Conservation (phyloP, 2,329 filamentous ascomycete genomes). For the Plenodomus lindquistii region DNA sequence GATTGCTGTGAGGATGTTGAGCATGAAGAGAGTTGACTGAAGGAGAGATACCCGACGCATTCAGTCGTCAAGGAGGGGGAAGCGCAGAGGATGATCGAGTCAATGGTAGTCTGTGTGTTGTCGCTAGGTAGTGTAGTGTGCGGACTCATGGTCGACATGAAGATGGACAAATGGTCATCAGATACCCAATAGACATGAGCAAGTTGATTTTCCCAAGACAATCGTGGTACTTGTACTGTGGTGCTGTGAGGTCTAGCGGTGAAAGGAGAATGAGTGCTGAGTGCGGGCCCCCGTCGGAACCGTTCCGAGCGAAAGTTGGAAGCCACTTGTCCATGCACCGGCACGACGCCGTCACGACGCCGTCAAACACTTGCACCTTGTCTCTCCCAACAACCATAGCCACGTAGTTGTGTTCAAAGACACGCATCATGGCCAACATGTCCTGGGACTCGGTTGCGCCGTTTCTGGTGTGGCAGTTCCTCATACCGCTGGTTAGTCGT, state of each 20-base stretch:
- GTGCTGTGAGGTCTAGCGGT: no score
- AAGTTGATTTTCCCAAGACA: no score
- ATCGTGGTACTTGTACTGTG: no score
- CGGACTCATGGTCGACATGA: neutral
- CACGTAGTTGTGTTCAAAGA: neutral
- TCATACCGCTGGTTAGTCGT: conserved; percentile 35
- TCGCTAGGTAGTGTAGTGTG: neutral
- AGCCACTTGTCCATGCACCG: conserved; percentile 1
- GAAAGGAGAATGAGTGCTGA: no score
- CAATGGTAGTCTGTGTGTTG: neutral
- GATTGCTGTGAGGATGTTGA: conserved; percentile 9
- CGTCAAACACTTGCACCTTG: neutral
- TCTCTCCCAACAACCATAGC: neutral
- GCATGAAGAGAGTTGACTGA: conserved; percentile 2
- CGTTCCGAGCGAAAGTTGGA: neutral
- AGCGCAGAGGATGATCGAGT: conserved; percentile 4
- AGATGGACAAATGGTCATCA: neutral
- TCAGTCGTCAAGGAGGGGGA: conserved; percentile 19
- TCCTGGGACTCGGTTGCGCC: conserved; percentile 38
- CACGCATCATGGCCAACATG: conserved; percentile 26
- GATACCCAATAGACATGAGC: neutral
- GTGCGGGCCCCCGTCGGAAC: no score
- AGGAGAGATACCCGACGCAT: conserved; percentile 32
- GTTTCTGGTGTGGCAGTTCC: conserved; percentile 41
- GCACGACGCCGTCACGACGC: no score